phyloP scores from a whole-genome alignment of 2,329 filamentous ascomycete species.

The Amylocarpus encephaloides region DNA sequence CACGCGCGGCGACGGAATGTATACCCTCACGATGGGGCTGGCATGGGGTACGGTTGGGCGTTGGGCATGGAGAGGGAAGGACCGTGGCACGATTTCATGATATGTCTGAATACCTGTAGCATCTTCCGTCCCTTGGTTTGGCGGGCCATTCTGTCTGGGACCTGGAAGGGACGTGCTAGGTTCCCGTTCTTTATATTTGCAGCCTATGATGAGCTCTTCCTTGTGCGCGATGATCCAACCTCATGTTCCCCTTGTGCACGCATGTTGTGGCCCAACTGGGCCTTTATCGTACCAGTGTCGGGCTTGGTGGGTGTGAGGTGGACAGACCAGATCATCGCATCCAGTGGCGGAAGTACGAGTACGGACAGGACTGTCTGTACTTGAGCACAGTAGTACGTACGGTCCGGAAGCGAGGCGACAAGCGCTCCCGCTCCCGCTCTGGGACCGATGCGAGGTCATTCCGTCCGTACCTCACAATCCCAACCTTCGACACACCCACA shows the following conservation, averaged over 20 bases:
- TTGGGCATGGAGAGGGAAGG: constrained; percentile 1
- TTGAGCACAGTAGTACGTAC: no score
- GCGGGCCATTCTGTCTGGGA: no score
- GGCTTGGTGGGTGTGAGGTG: no score
- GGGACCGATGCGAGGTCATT: neutral
- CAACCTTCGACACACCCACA: no score
- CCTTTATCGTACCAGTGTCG: no score
- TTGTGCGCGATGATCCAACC: neutral
- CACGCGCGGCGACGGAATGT: neutral
- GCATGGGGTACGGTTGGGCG: constrained; percentile 2
- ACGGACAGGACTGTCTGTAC: no score
- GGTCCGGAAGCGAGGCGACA: neutral
- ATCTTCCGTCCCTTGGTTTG: neutral
- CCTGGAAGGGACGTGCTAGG: neutral
- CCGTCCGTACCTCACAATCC: neutral
- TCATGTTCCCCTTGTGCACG: neutral
- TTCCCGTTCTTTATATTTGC: neutral
- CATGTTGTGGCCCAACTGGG: neutral
- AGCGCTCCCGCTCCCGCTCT: neutral
- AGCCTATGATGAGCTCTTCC: no score
- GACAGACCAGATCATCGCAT: no score
- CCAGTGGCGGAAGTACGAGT: no score
- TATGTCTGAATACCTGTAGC: constrained; percentile 6
- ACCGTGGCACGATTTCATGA: constrained; percentile 11
- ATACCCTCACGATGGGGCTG: neutral